Base-by-base conservation (phyloP, 2,329 filamentous ascomycete genomes). In the Diaporthe sp. region DNA sequence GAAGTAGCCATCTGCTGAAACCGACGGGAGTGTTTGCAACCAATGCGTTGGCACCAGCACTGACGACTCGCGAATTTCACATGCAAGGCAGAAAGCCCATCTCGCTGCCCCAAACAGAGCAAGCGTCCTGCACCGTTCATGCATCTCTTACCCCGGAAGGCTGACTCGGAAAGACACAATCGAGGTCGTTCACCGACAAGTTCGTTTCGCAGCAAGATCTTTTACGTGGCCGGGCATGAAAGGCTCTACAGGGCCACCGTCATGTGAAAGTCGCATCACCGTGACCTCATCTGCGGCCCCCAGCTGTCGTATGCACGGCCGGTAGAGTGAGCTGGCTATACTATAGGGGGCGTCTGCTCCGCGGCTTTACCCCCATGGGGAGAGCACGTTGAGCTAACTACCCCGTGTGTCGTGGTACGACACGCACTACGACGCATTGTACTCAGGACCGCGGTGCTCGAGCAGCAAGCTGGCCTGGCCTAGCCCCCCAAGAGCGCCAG, bases 151-250 rank as follows among this genome's bases (percentile, higher is more conserved):
- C 65, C 49, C 49, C 34, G 49, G 65, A 70, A 39, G 49, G 46
- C 65, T 70, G 65, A 70, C 65, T 70, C 65, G 49, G 34, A 55
- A 55, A 55, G 12, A n/a, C n/a, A 70, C 37, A 25, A 39, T 70
- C 49, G 31, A 70, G 49, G 65, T 55, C 49, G 65, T 39, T 55
- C 65, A 70, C 65, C 65, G 65, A 70, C 65, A 55, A 17, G 65
- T 70, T 28, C 31, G 65, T 42, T 25, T 55, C 34, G 28, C 46
- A 19, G 65, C 65, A 42, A 55, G 34, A 68, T 39, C 62, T 68
- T n/a, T n/a, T 68, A 53, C 65, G 46, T 68, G 65, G 65, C 65
- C 62, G 65, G 65, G 46, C 49, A 42, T 70, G 65, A 70, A 70
- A 70, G 65, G 65, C 42, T 67, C 42, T 67, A 44, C 42, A 34